These are phyloP conservation scores for Peltaster fructicola DNA, from an alignment of 2,329 filamentous ascomycete species.

Conservation along the genomic window DNA sequence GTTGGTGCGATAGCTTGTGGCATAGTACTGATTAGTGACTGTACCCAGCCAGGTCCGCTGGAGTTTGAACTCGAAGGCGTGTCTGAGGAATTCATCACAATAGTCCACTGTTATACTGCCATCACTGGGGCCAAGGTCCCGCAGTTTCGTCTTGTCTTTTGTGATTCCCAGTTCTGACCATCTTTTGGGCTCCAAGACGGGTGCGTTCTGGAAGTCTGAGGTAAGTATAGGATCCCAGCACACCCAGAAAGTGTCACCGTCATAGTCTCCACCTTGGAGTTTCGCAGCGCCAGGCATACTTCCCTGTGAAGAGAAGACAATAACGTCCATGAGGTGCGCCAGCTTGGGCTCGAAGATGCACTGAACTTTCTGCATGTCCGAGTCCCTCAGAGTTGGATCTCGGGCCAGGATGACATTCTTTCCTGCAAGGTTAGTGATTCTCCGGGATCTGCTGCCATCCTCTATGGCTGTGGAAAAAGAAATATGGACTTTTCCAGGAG, in stretches of 20 bases:
- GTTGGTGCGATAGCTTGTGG: constrained; percentile 36
- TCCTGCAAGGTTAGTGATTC: no score
- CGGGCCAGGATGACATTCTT: constrained; percentile 49
- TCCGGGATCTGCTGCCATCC: no score
- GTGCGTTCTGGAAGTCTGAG: constrained; percentile 45
- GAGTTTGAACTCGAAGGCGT: constrained; percentile 41
- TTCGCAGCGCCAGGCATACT: constrained; percentile 46
- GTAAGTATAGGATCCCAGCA: constrained; percentile 56
- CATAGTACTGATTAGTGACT: constrained; percentile 48
- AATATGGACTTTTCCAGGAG: constrained; percentile 50
- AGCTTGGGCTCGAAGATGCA: constrained; percentile 39
- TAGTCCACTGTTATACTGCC: constrained; percentile 8
- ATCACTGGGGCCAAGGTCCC: constrained; percentile 22
- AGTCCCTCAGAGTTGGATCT: constrained; percentile 49
- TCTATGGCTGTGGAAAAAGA: no score
- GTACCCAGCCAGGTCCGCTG: constrained; percentile 36
- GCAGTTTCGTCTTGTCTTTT: constrained; percentile 31
- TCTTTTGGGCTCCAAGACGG: constrained; percentile 27
- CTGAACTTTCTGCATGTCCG: constrained; percentile 49
- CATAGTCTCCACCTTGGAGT: constrained; percentile 65
- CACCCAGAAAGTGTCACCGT: constrained; percentile 59
- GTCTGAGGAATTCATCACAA: constrained; percentile 31
- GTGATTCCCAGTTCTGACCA: constrained; percentile 31
- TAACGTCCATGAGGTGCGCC: constrained; percentile 54
- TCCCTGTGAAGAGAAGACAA: constrained; percentile 56